Evolutionary conservation across 2,329 filamentous ascomycete species (phyloP), one percentile per base, ranked within the genome.

Genomic region (Fusarium albosuccineum): DNA sequence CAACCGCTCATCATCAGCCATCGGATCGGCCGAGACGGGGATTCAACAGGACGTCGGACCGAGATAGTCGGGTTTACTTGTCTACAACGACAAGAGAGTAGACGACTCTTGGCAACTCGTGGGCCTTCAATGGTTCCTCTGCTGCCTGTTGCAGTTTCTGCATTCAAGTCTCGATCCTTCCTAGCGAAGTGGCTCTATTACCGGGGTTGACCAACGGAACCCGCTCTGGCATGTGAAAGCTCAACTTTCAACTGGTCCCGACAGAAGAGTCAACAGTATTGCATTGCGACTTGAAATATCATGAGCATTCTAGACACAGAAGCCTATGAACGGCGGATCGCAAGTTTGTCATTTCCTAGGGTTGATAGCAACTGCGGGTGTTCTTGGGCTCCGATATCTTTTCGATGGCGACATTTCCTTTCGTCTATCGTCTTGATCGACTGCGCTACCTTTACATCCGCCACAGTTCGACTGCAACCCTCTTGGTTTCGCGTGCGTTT

Each of bases 161-260:
- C 70, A 67, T 53, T 45, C 17, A 40, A 54, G 39, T 42, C 65
- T 71, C 60, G 39, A 71, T 72, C 60, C 57, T 61, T 55, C 57
- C 57, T 69, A 67, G 60, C 37, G 49, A 52, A 53, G 56, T 64
- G 67, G 57, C 45, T 46, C 57, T 40, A 40, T 45, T 17, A 37
- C 50, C 41, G 26, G 45, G 45, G 62, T 59, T 48, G 50, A 54
- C 52, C 48, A 57, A 49, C 57, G 49, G 60, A 60, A 57, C 37
- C 42, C 41, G 37, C 45, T n/a, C 48, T 58, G 59, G 53, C 69
- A 72, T 72, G 70, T 72, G 70, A 72, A 69, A 59, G 45, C 36
- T 45, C 48, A 54, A 36, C 42, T 37, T n/a, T 37, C 13, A 27
- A 26, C 34, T 34, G 16, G 8, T n/a, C 13, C 22, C 44, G 41